Evolutionary conservation across 305 asterid genomes (phyloP), one percentile per base, ranked within the genome.

Genomic region (Fraxinus greggii): DNA sequence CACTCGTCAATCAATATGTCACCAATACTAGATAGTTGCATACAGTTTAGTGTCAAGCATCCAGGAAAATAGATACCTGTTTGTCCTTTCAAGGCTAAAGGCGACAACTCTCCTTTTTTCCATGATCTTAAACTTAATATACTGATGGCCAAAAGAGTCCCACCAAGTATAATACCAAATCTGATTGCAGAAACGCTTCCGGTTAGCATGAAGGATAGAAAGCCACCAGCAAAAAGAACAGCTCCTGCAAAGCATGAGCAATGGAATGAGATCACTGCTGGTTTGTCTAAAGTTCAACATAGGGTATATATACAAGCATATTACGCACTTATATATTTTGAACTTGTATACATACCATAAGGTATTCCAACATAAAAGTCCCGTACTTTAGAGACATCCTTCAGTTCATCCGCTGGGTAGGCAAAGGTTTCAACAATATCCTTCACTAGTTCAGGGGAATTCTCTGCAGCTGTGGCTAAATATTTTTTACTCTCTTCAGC

Each of bases 311-410:
- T 54, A 54, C 9, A n/a, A n/a, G 9, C 63, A 54, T n/a, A 54
- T 54, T 5, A 45, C 1, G 42, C 80, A 86, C 26, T 15, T 40
- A n/a, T 56, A 84, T 40, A 15, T 12, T 48, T 38, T 82, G 72
- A 26, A 45, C 29, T 61, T 10, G 76, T 13, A 75, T 21, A 36
- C 93, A 77, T 89, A 97, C 98, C 99, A 81, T 97, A 97, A 80
- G 99, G 98, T 88, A 97, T 91, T 83, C 99, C 99, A 75, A 97
- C 90, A 82, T 93, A 88, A 84, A 94, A 94, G 87, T 94, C 98
- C 35, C 93, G 94, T 76, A 93, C 85, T 88, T 92, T 87, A 21
- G 97, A 90, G 75, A 91, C 83, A 9, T 96, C 96, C 3, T 84
- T 88, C 32, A 90, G 80, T 85, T 92, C 95, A 84, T 93, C 93